Evolutionary conservation across 352 stramenopile species (phyloP), one percentile per base, ranked within the genome.

Genomic region (Nothophytophthora sp.): DNA sequence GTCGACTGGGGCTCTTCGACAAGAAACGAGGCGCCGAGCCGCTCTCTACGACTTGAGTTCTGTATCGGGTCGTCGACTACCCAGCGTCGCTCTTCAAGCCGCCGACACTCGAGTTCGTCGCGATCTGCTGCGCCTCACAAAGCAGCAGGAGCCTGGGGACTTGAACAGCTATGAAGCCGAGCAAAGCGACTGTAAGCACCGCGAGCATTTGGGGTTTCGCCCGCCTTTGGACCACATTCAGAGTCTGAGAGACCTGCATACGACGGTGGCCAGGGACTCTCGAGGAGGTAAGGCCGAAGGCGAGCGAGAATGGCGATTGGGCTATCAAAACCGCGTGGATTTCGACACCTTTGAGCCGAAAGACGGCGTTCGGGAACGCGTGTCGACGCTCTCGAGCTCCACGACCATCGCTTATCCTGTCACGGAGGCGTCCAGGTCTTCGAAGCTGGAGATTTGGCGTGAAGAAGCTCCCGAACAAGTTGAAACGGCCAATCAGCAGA

Each of bases 111-210:
- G 77, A 35, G 56, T 64, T 13, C 68, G 77, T 10, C 67, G 52
- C 7, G 77, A 88, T 42, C 45, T 88, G 27, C 50, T 68, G 24
- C 44, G 73, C 12, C 48, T 84, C 4, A 49, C 59, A 10, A 49
- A 63, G 23, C 62, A 50, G 16, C 34, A 54, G 16, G 40, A 64
- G 12, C 39, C 27, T 18, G 50, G 55, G 0, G 43, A 57, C 11
- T 35, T 58, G 22, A 50, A 46, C 15, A 51, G 16, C 2, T 67
- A 70, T n/a, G 76, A 82, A 36, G 52, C 71, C n/a, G 74, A 81
- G 27, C 47, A 83, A n/a, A 65, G 78, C 23, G 63, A 75, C 33
- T 63, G 61, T 25, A 88, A 86, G 48, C 64, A 85, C 56, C 72
- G 63, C 27, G 69, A 79, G 24, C 50, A 81, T 5, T 44, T 70